Evolutionary conservation across 2,329 filamentous ascomycete genomes (phyloP).

Genomic region (Sphaerostilbella broomeana): DNA sequence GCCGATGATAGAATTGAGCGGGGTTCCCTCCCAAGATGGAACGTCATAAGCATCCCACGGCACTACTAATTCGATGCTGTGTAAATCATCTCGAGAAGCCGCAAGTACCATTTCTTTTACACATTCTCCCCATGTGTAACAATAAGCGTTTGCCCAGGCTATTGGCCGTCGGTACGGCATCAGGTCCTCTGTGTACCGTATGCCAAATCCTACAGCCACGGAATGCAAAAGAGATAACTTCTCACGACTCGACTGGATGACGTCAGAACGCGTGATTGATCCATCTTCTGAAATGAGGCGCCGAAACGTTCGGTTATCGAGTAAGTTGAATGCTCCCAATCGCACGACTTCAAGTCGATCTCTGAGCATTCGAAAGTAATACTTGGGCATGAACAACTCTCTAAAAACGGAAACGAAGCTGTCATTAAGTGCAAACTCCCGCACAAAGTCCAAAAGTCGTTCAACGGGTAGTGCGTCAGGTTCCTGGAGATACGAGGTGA

Average conservation of each 20-base stretch:
- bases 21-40: constrained; percentile 20
- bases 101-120: constrained; percentile 1
- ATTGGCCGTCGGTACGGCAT: constrained; percentile 3
- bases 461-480: constrained; percentile 13
- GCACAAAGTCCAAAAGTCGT: constrained; percentile 15
- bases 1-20: constrained; percentile 20
- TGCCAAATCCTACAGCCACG: constrained; percentile 16
- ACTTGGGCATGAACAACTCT: constrained; percentile 17
- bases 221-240: constrained; percentile 22
- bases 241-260: constrained; percentile 13
- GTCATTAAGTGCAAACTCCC: constrained; percentile 5
- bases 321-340: constrained; percentile 15
- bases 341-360: constrained; percentile 21
- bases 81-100: constrained; percentile 7
- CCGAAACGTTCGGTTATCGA: rapidly evolving
- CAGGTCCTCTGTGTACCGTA: constrained; percentile 15
- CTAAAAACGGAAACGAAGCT: constrained; percentile 12
- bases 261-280: constrained; percentile 2
- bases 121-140: constrained; percentile 8
- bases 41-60: constrained; percentile 20
- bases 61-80: constrained; percentile 14
- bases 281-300: constrained; percentile 11
- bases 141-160: background rate
- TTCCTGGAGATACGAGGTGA: constrained; percentile 17
- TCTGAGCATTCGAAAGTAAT: constrained; percentile 2